Evolutionary conservation across 139 green algal species (phyloP).

Genomic region (Limnomonas spitsbergensis): DNA sequence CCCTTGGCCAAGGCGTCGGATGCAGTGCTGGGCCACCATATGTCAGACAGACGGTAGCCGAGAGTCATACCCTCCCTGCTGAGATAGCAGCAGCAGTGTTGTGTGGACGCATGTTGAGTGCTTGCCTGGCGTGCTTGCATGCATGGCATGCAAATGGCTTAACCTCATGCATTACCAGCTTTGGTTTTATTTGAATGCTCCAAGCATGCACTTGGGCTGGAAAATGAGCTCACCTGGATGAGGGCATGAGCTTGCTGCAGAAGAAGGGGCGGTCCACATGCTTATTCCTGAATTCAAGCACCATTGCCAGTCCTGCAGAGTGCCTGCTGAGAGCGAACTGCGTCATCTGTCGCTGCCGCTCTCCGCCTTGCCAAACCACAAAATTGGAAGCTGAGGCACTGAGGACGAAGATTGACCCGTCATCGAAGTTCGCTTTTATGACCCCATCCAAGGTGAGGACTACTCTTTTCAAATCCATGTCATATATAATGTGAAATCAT

Average conservation of each 20-base stretch:
- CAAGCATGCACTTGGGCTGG: no score
- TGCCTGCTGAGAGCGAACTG: slow-evolving; percentile 53
- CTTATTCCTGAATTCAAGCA: slow-evolving; percentile 64
- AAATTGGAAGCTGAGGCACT: slow-evolving; percentile 45
- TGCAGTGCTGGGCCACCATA: slow-evolving; percentile 46
- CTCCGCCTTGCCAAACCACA: background rate
- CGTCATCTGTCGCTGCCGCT: slow-evolving; percentile 42
- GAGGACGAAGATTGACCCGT: slow-evolving; percentile 59
- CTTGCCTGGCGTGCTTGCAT: no score
- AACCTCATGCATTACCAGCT: no score
- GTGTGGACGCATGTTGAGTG: background rate
- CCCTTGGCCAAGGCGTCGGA: slow-evolving; percentile 22
- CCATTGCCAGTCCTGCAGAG: slow-evolving; percentile 28
- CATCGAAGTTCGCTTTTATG: slow-evolving; percentile 59
- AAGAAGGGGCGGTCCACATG: slow-evolving; percentile 44
- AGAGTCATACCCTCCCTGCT: slow-evolving; percentile 33
- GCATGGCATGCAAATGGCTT: no score
- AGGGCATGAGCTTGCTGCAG: slow-evolving; percentile 1
- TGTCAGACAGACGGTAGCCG: slow-evolving; percentile 35
- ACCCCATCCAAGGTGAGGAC: background rate
- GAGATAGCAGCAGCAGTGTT: background rate
- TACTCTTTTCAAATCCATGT: background rate
- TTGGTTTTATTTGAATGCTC: no score
- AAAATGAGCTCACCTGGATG: background rate
- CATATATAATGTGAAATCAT: no score